Percentiles rank a stretch among this genome's conserved stretches.
These are phyloP conservation scores for Botrytis deweyae DNA, from an alignment of 2,329 filamentous ascomycete genomes.

Conservation along the genomic window DNA sequence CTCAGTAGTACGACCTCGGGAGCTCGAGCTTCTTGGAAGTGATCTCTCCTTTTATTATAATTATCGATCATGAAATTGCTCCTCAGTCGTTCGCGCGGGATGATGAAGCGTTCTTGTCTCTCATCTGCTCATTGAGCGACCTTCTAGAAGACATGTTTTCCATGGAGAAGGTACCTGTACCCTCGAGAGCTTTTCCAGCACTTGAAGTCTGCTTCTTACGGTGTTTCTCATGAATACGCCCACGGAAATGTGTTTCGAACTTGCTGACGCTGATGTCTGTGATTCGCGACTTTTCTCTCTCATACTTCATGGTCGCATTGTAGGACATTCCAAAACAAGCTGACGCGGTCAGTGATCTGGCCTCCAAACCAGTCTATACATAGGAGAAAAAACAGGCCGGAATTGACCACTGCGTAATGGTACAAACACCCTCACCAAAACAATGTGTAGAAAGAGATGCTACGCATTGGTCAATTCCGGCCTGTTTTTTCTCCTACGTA, in stretches of 20 bases:
- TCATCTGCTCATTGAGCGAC: background rate
- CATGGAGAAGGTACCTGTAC: background rate
- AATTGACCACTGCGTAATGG: too few relatives aligned
- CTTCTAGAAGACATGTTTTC: background rate
- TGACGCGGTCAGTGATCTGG: background rate
- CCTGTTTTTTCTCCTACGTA: too few relatives aligned
- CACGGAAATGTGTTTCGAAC: background rate
- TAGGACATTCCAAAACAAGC: background rate
- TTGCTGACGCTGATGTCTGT: background rate
- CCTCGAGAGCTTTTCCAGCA: background rate
- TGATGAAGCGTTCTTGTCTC: background rate
- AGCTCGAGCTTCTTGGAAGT: background rate
- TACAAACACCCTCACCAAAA: too few relatives aligned
- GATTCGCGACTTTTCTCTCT: background rate
- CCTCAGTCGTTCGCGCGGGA: background rate
- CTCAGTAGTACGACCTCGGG: background rate
- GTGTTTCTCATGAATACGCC: background rate
- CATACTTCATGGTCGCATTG: background rate
- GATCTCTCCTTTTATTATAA: background rate
- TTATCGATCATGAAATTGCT: background rate
- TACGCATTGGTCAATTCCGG: too few relatives aligned
- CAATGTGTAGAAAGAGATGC: too few relatives aligned
- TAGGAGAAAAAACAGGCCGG: too few relatives aligned
- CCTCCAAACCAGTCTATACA: background rate
- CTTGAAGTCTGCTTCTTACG: background rate